Evolutionary conservation across 805 yeast species (phyloP).

Genomic region (Lachancea thermotolerans): DNA sequence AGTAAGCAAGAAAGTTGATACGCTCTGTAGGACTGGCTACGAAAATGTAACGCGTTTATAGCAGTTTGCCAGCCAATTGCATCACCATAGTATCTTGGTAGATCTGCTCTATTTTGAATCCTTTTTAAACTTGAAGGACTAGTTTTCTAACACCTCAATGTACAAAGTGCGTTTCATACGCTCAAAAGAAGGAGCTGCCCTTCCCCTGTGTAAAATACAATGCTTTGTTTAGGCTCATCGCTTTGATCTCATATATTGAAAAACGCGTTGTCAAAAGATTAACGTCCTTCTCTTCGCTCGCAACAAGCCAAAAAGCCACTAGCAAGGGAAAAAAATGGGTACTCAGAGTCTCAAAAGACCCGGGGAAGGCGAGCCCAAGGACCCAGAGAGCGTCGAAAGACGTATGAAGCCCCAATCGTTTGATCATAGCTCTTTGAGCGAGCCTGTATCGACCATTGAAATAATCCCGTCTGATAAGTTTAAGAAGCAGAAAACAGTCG

Average conservation of each 20-base stretch:
- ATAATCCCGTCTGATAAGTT: conserved; percentile 29
- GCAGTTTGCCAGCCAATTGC: no score
- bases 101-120: no score
- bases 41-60: no score
- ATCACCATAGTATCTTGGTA: no score
- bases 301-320: neutral
- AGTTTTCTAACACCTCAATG: no score
- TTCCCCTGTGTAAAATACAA: no score
- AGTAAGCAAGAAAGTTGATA: no score
- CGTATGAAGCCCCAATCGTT: conserved; percentile 23
- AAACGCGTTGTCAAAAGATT: neutral
- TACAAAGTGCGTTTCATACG: no score
- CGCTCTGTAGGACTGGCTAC: no score
- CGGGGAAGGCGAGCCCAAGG: conserved; percentile 2
- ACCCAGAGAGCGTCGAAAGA: conserved; percentile 12
- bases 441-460: conserved; percentile 31
- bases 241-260: neutral
- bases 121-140: no score
- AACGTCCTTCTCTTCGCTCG: neutral
- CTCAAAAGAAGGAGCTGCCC: no score
- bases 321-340: neutral
- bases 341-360: conserved; percentile 5
- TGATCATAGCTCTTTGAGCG: conserved; percentile 29
- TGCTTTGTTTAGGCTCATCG: neutral
- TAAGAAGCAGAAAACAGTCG: conserved; percentile 26